Base-by-base conservation (phyloP, 768 basidiomycete species). In the Ephemerocybe angulata region DNA sequence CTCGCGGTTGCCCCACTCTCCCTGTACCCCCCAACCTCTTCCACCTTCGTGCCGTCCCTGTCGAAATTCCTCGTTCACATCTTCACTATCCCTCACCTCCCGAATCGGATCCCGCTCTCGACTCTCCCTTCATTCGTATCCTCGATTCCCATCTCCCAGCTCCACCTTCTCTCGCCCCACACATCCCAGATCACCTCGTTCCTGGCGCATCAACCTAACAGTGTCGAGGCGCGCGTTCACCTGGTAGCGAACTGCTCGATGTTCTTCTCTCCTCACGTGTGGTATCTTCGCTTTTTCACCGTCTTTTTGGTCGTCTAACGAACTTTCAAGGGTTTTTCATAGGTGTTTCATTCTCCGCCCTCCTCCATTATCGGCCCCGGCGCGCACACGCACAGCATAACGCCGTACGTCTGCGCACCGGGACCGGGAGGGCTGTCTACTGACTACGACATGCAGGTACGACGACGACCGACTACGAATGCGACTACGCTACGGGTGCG, bases 81-180 rank as follows among this genome's bases (percentile, higher is more conserved):
- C 52, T 74, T 96, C 54, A 79, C 86, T 1, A 74, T 95, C 41
- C 88, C 90, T 0, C 71, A 92, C 0, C 77, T 98, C 0, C 92
- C 91, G 1, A 87, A 90, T 67, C 87, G 84, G 7, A 73, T 88
- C 43, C 87, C 83, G 31, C 73, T 85, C 21, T 66, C 71, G 0
- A 77, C 82, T 21, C 78, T 96, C 31, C 82, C 84, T 3, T 69
- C 77, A 22, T 73, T 98, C 37, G 84, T 87, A 15, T 74, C 83
- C 15, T 73, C 76, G 10, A 73, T 95, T 12, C 90, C 92, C 1
- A 73, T 80, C 43, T 48, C 66, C 0, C 55, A 68, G 30, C 67
- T 81, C 17, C 65, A 68, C 41, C 58, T 62, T 3, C 35, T 76
- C 15, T 58, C 67, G 3, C 48, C 65, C 1, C 30, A 57, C 54